Evolutionary conservation across 345 rosid genomes (phyloP).

Genomic region (Clausena lansium): DNA sequence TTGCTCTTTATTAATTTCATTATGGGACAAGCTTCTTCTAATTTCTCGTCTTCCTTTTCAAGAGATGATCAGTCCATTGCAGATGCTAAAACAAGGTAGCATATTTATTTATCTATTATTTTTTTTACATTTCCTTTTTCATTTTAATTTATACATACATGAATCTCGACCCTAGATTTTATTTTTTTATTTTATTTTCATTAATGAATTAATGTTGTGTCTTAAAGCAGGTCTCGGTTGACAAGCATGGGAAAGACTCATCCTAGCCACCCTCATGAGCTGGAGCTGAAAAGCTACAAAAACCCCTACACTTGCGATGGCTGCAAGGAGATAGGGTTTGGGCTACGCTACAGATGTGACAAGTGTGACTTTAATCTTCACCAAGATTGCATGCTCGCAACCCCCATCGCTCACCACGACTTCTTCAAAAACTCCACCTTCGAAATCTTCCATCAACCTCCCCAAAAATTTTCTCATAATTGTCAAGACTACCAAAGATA

Average conservation of each 20-base stretch:
- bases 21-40: too few species aligned
- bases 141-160: too few species aligned
- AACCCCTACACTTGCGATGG: slow-evolving; percentile 19
- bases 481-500: not conserved
- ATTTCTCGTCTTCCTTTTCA: too few species aligned
- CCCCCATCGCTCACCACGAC: not conserved
- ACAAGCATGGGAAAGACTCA: not conserved
- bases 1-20: too few species aligned
- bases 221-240: not conserved
- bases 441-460: not conserved
- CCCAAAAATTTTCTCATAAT: not conserved
- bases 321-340: slow-evolving; percentile 10
- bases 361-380: slow-evolving; percentile 12
- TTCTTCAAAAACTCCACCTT: slow-evolving; percentile 9
- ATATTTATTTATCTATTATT: too few species aligned
- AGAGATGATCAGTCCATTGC: not conserved
- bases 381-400: not conserved
- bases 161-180: too few species aligned
- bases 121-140: not conserved
- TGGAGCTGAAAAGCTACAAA: not conserved
- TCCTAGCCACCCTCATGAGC: not conserved
- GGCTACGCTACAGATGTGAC: slow-evolving; percentile 11
- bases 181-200: not conserved
- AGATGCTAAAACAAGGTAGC: not conserved
- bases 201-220: not conserved